These are phyloP conservation scores for Pyrus bretschneideri DNA, from an alignment of 306 rosid genomes.

Conservation along the genomic window DNA sequence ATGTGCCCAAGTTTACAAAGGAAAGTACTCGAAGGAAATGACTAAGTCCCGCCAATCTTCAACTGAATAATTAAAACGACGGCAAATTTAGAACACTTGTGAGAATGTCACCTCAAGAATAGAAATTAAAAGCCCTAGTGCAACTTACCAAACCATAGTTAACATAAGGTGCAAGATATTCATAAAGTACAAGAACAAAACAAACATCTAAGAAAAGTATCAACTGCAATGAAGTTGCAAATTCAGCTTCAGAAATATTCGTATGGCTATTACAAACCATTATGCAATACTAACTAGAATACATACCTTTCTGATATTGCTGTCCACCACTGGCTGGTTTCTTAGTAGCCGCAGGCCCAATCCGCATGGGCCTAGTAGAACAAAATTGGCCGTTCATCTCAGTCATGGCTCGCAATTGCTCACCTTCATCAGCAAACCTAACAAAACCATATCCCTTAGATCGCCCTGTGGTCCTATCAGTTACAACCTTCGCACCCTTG, in stretches of 20 bases:
- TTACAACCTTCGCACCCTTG: constrained; percentile 66
- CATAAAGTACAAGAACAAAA: not conserved
- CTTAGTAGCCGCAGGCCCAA: constrained; percentile 62
- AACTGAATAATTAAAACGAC: constrained; percentile 19
- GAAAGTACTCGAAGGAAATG: constrained; percentile 55
- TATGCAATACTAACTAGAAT: not conserved
- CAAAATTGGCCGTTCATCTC: constrained; percentile 63
- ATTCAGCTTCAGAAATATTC: not conserved
- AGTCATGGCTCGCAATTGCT: constrained; percentile 53
- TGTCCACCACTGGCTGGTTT: constrained; percentile 37
- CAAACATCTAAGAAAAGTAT: not conserved
- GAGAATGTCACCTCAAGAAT: not conserved
- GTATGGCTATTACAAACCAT: not conserved
- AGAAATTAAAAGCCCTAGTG: constrained; percentile 2
- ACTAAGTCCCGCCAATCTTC: constrained; percentile 34
- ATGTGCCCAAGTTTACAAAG: constrained; percentile 47
- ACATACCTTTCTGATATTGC: constrained; percentile 47
- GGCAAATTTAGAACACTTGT: not conserved
- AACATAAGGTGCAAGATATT: not conserved
- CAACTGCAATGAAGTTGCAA: not conserved
- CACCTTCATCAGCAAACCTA: constrained; percentile 48
- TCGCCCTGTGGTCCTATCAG: constrained; percentile 58
- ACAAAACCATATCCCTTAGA: constrained; percentile 69
- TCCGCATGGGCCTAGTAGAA: constrained; percentile 60
- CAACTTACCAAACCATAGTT: constrained; percentile 8